Base-by-base conservation (phyloP, 2,329 filamentous ascomycete genomes). In the Arthrobotrys sinensis region DNA sequence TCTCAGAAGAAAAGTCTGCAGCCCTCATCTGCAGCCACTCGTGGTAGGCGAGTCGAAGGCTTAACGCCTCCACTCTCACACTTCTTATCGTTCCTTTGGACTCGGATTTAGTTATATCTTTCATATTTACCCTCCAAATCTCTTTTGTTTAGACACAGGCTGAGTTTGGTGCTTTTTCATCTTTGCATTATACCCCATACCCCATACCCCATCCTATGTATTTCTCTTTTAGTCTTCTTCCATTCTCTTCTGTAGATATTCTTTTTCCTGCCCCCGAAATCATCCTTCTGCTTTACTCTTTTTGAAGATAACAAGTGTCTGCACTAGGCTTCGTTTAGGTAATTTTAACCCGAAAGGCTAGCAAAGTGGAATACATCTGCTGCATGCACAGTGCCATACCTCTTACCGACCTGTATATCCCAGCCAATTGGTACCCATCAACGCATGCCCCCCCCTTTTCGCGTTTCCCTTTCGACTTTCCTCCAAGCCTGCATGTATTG, bases 201-300 rank as follows among this genome's bases (percentile, higher is more conserved):
- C 64, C 34, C 64, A 69, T 66, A 66, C 62, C 52, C 46, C 8
- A 16, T 16, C 52, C n/a, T 11, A 57, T 76, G 72, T 76, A 63
- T 34, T 55, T 21, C 55, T 62, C 32, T 69, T 76, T 76, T 76
- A 55, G 64, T 69, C 62, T 69, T 38, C 46, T 64, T 69, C 62
- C 65, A 69, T 69, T 70, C 55, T 69, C 65, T 76, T 67, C 48
- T 76, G 72, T 76, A 76, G 72, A 76, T 76, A 76, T 76, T 64
- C 38, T 60, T 40, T 40, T 69, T 55, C 21, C 36, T 36, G 34
- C 24, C 34, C 53, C 50, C 38, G 5, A 16, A n/a, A 16, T 40
- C 40, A 73, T 60, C 48, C 36, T 16, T 43, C 50, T 64, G 38
- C 60, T 32, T 28, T 65, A 21, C 10, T 14, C 43, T 43, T 28